Base-by-base conservation (phyloP, 805 yeast species). In the Starmerella sp. region DNA sequence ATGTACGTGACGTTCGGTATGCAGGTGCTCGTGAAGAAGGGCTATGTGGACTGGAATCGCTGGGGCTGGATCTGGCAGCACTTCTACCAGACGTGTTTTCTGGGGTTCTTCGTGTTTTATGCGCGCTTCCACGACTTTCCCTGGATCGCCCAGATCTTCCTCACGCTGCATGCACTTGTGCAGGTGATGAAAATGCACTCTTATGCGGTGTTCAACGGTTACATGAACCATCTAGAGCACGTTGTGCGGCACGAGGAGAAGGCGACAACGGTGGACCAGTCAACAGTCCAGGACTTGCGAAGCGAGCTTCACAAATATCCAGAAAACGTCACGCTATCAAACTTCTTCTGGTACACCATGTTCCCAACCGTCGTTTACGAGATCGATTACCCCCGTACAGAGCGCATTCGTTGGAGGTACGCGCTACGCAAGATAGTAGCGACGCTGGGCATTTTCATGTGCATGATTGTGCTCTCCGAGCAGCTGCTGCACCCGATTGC, bases 141-240 rank as follows among this genome's bases (percentile, higher is more conserved):
- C 11, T 93, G 98, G 98, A 85, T 90, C 50, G 95, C 88, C 1
- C 82, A 82, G 65, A 90, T 90, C 44, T 93, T 87, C 64, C 70
- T 93, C 58, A 78, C 87, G 57, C 72, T 93, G 51, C 98, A 93
- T 66, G 80, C 89, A 10, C 73, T 88, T 49, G 97, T 93, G 1
- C 73, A 89, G 60, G 67, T 95, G 62, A 93, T 93, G 99, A 93
- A 93, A 67, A 84, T 84, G 81, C 97, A 93, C 68, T 89, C 97
- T 1, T 93, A 83, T 67, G 87, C 87, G 1, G 89, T 86, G 65
- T 93, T 82, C 71, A 90, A 90, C 65, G 98, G 97, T 0, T 88
- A 91, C 66, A 71, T 93, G 56, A 86, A 56, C 15, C 38, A 66
- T 61, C 56, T 62, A 3, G 56, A 57, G n/a, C 15, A 36, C 7